Percentiles rank a stretch among this genome's conserved stretches.
Evolutionary conservation across 2,329 filamentous ascomycete species (phyloP).

Genomic region (Herpotrichia juniperi): DNA sequence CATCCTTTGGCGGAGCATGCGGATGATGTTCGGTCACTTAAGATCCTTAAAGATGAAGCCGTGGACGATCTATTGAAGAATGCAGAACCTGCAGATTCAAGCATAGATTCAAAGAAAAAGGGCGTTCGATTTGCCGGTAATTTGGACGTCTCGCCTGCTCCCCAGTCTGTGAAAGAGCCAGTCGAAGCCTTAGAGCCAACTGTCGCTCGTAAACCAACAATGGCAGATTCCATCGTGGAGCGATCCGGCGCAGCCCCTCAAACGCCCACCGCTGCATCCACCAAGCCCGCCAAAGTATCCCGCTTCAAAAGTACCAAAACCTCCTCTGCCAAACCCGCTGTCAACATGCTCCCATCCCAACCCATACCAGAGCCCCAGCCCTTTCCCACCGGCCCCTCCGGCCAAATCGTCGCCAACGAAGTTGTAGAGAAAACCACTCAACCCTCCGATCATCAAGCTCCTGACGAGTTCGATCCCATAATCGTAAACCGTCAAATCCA

Average conservation of each 20-base stretch:
- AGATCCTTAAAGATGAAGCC: conserved; percentile 48
- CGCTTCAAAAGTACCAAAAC: conserved; percentile 48
- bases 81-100: conserved; percentile 11
- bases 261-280: conserved; percentile 16
- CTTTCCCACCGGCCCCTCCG: conserved; percentile 48
- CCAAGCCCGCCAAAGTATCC: conserved; percentile 44
- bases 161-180: conserved; percentile 32
- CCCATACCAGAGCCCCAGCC: conserved; percentile 31
- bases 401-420: conserved; percentile 63
- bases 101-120: conserved; percentile 57
- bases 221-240: conserved; percentile 44
- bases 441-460: conserved; percentile 44
- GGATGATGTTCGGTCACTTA: conserved; percentile 64
- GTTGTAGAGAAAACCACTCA: conserved; percentile 58
- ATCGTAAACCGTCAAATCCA: conserved; percentile 79
- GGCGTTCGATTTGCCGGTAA: conserved; percentile 79
- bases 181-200: conserved; percentile 1
- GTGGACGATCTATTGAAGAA: conserved; percentile 31
- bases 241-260: conserved; percentile 23
- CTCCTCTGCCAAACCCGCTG: conserved; percentile 17
- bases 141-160: conserved; percentile 69
- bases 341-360: conserved; percentile 25
- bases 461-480: conserved; percentile 67
- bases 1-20: conserved; percentile 53
- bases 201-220: conserved; percentile 25